Conservation (phyloP, 768 basidiomycete genomes). For the Trichaptum fuscoviolaceum region DNA sequence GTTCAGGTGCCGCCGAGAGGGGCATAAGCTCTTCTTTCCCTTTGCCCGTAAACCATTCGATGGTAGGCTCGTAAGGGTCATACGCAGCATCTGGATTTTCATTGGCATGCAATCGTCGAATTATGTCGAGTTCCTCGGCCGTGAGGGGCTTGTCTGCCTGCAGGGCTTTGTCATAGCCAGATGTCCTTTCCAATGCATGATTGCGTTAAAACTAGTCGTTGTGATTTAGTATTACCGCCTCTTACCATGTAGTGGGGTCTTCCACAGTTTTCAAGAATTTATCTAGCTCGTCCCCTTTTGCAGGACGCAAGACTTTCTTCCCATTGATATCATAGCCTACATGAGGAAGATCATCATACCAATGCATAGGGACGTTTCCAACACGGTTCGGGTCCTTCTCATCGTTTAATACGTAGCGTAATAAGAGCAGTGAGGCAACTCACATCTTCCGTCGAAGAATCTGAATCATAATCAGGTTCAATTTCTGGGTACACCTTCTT, state of each 20-base stretch:
- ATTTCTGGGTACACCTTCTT: constrained; percentile 86
- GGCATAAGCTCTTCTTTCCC: constrained; percentile 96
- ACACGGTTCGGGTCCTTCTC: constrained; percentile 86
- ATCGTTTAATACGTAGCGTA: constrained; percentile 7
- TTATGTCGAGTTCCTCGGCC: constrained; percentile 90
- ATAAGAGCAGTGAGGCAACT: constrained; percentile 23
- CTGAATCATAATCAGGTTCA: constrained; percentile 86
- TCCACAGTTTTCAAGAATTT: constrained; percentile 94
- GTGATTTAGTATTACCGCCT: constrained; percentile 16
- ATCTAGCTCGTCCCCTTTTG: constrained; percentile 93
- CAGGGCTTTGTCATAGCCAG: constrained; percentile 84
- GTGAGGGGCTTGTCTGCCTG: constrained; percentile 85
- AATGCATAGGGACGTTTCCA: constrained; percentile 93
- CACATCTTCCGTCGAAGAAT: constrained; percentile 90
- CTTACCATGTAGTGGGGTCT: constrained; percentile 81
- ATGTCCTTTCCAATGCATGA: constrained; percentile 52
- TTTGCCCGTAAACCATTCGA: constrained; percentile 96
- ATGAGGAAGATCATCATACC: constrained; percentile 99
- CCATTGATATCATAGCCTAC: constrained; percentile 96
- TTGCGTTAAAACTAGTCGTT: neutral
- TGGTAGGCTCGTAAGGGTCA: constrained; percentile 89
- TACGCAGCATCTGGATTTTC: constrained; percentile 90
- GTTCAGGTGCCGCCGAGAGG: constrained; percentile 84
- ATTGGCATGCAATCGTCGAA: constrained; percentile 79
- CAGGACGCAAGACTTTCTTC: constrained; percentile 89